A percentile compares a stretch with the other conserved stretches of the same genome.
Conservation (phyloP, 345 rosid genomes). For the Passiflora organensis region DNA sequence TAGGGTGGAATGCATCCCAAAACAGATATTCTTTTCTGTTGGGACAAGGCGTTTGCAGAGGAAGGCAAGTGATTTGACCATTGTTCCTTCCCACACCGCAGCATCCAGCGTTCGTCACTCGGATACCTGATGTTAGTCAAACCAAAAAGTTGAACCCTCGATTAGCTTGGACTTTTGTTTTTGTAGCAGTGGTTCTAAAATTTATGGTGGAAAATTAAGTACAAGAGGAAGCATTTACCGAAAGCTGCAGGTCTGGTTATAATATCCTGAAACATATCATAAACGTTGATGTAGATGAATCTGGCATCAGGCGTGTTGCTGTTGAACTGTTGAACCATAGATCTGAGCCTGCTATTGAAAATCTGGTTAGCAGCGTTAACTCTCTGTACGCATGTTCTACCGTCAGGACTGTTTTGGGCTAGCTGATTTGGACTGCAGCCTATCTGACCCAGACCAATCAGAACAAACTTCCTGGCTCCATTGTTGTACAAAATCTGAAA, state of each 20-base stretch:
- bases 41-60: conserved; percentile 30
- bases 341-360: conserved; percentile 61
- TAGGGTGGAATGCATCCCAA: conserved; percentile 48
- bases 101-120: conserved; percentile 30
- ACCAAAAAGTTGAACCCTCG: neutral
- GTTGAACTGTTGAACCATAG: conserved; percentile 64
- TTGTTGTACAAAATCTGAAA: conserved; percentile 48
- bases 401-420: conserved; percentile 57
- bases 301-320: conserved; percentile 46
- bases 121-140: neutral
- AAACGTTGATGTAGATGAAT: conserved; percentile 58
- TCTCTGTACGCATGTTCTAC: conserved; percentile 49
- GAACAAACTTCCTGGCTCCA: conserved; percentile 77
- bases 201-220: no score
- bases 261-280: conserved; percentile 67
- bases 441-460: conserved; percentile 71
- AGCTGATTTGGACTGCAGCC: conserved; percentile 84
- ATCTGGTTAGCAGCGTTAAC: conserved; percentile 59
- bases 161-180: no score
- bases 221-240: neutral
- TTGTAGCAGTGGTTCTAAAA: neutral
- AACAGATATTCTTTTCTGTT: conserved; percentile 22
- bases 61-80: conserved; percentile 43
- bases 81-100: conserved; percentile 34
- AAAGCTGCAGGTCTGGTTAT: conserved; percentile 37